Conservation (phyloP, 441 rosid genomes). For the Pelargonium australe region DNA sequence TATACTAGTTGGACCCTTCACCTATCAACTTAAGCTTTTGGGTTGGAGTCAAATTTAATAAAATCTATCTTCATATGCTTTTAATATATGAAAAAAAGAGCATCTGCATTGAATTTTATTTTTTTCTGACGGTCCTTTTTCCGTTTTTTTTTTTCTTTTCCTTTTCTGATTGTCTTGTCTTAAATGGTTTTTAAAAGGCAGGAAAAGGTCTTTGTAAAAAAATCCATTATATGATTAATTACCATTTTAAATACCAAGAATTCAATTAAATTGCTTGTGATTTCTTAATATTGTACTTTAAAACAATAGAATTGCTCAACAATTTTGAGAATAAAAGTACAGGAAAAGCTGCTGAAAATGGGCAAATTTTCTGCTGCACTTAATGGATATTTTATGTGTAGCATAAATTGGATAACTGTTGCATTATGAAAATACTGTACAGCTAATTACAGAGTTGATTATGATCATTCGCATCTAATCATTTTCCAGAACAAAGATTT, state of each 20-base stretch:
- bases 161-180: neutral
- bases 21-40: too few species aligned
- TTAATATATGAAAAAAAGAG: neutral
- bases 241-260: neutral
- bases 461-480: too few species aligned
- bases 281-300: neutral
- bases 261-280: neutral
- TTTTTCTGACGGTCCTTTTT: too few species aligned
- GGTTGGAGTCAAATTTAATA: too few species aligned
- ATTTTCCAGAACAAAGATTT: too few species aligned
- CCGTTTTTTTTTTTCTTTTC: neutral
- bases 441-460: too few species aligned
- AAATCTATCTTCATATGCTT: neutral
- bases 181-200: neutral
- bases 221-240: neutral
- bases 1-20: too few species aligned
- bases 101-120: neutral
- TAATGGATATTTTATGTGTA: neutral
- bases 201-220: neutral
- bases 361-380: neutral
- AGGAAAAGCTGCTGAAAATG: neutral
- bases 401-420: neutral
- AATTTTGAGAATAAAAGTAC: neutral
- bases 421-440: neutral
- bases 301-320: neutral